A percentile compares a stretch with the other conserved stretches of the same genome.
These are phyloP conservation scores for Spergularia bocconei DNA, from an alignment of 148 eudicot genomes.

Conservation along the genomic window DNA sequence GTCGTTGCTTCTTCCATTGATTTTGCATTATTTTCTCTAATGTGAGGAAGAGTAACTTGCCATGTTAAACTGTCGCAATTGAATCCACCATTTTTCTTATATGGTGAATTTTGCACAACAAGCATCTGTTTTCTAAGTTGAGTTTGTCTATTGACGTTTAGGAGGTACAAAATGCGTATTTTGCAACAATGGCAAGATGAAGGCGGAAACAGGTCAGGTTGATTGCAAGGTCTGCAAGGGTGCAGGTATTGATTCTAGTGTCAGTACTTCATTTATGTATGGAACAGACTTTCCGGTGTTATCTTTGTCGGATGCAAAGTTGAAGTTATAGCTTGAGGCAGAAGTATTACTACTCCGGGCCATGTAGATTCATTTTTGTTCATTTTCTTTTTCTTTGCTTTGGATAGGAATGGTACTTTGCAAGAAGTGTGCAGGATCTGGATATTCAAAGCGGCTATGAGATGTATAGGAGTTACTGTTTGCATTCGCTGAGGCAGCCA, in stretches of 20 bases:
- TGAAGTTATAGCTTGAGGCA: no score
- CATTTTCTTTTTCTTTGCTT: conserved; percentile 11
- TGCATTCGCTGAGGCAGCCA: conserved; percentile 6
- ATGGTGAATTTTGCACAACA: background rate
- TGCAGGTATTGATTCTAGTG: conserved; percentile 59
- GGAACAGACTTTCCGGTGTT: background rate
- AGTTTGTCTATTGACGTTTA: conserved; percentile 30
- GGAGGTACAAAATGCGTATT: conserved; percentile 99
- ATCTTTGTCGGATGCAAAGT: background rate
- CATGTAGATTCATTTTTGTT: conserved; percentile 2
- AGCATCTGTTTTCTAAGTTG: background rate
- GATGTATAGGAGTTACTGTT: conserved; percentile 17
- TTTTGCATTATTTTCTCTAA: background rate
- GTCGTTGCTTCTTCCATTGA: no score
- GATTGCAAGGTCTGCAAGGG: conserved; percentile 99
- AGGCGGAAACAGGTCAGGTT: conserved; percentile 73
- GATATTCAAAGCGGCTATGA: conserved; percentile 77
- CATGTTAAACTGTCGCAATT: background rate
- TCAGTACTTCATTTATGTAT: background rate
- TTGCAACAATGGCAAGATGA: conserved; percentile 92
- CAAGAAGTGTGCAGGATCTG: conserved; percentile 92
- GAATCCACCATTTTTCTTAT: background rate
- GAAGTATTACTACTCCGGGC: no score
- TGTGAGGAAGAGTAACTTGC: background rate
- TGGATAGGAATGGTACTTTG: conserved; percentile 71